A percentile compares a stretch with the other conserved stretches of the same genome.
These are phyloP conservation scores for Fusarium camptoceras DNA, from an alignment of 2,329 filamentous ascomycete species.

Conservation along the genomic window DNA sequence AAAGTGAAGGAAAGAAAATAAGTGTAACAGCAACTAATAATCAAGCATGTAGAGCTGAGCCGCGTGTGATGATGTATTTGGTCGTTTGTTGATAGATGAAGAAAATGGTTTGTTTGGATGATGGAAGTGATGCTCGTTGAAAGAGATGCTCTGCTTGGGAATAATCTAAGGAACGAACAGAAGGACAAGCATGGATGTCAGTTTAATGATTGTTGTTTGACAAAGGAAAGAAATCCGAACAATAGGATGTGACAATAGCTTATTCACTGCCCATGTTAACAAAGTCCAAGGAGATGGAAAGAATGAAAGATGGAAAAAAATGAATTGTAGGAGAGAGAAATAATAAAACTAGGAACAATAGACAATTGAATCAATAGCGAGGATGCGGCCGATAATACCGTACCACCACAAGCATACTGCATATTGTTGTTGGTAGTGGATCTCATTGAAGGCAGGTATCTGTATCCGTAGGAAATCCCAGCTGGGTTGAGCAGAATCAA, in stretches of 20 bases:
- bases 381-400: slow-evolving; percentile 34
- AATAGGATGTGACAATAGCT: slow-evolving; percentile 22
- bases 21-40: slow-evolving; percentile 8
- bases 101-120: slow-evolving; percentile 10
- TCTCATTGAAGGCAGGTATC: slow-evolving; percentile 1
- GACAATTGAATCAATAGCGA: slow-evolving; percentile 15
- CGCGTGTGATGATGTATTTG: slow-evolving; percentile 21
- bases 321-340: slow-evolving; percentile 15
- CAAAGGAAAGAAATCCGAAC: slow-evolving; percentile 42
- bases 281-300: slow-evolving; percentile 3
- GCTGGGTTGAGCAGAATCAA: slow-evolving; percentile 33
- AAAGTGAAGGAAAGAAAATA: slow-evolving; percentile 2
- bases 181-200: slow-evolving; percentile 2
- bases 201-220: slow-evolving; percentile 23
- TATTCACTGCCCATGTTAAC: slow-evolving; percentile 23
- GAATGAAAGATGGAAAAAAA: slow-evolving; percentile 8
- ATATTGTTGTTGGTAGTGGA: slow-evolving; percentile 30
- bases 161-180: slow-evolving; percentile 25
- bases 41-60: slow-evolving; percentile 27
- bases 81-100: slow-evolving; percentile 14
- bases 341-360: slow-evolving; percentile 20
- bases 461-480: slow-evolving; percentile 19
- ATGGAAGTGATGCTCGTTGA: slow-evolving; percentile 3
- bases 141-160: slow-evolving; percentile 18
- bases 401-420: slow-evolving; percentile 27